A percentile compares a stretch with the other conserved stretches of the same genome.
phyloP scores from a whole-genome alignment of 2,329 filamentous ascomycete species.

The Pleomassaria siparia region DNA sequence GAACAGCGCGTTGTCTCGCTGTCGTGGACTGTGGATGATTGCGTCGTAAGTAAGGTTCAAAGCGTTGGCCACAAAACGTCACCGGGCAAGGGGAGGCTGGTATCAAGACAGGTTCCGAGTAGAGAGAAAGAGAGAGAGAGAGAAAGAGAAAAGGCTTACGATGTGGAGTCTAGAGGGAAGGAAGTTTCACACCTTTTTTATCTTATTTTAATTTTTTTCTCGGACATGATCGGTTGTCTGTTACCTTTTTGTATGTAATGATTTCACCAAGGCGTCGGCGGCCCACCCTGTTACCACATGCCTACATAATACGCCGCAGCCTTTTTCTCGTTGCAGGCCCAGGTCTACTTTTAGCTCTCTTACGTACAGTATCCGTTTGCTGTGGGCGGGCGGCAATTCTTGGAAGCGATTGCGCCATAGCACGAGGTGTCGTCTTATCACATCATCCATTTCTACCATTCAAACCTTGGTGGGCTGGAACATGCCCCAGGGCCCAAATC shows the following conservation, averaged over 20 bases:
- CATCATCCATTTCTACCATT: background rate
- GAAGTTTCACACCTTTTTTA: background rate
- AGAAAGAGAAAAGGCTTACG: too few species aligned
- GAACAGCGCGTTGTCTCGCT: background rate
- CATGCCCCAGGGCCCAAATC: slow-evolving; percentile 1
- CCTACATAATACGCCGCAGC: too few species aligned
- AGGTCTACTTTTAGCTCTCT: slow-evolving; percentile 18
- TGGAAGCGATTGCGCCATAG: slow-evolving; percentile 43
- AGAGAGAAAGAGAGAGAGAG: background rate
- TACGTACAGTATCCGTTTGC: background rate
- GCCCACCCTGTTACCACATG: slow-evolving; percentile 5
- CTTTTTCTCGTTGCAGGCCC: slow-evolving; percentile 12
- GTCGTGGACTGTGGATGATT: background rate
- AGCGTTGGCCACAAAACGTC: slow-evolving; percentile 4
- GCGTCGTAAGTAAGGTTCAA: slow-evolving; percentile 4
- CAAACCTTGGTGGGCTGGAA: background rate
- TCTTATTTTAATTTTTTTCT: slow-evolving; percentile 5
- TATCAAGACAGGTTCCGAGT: background rate
- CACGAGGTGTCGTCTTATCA: slow-evolving; percentile 30
- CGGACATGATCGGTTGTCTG: slow-evolving; percentile 7
- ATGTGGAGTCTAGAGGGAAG: background rate
- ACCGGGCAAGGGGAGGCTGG: background rate
- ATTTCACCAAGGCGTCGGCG: slow-evolving; percentile 8
- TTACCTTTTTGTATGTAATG: too few species aligned
- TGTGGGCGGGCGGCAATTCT: slow-evolving; percentile 18